Percentiles rank a stretch among this genome's conserved stretches.
Evolutionary conservation across 2,329 filamentous ascomycete genomes (phyloP).

Genomic region (Aaosphaeria pasadenensis): DNA sequence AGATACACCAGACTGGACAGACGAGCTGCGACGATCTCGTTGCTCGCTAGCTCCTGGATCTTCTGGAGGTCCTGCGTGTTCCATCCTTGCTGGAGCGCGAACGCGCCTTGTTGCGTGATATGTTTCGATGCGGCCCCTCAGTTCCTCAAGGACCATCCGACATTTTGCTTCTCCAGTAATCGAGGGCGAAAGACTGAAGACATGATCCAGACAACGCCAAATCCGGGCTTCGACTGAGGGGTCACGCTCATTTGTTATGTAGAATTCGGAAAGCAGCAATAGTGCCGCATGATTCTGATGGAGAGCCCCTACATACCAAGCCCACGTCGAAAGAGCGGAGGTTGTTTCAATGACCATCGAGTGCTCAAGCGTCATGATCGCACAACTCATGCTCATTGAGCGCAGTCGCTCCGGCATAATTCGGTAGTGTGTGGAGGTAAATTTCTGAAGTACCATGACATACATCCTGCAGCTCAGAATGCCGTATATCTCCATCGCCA

Average conservation of each 20-base stretch:
- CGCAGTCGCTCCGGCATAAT: slow-evolving; percentile 62
- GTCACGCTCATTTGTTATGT: slow-evolving; percentile 52
- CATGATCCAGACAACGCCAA: slow-evolving; percentile 69
- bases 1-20: slow-evolving; percentile 4
- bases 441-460: slow-evolving; percentile 67
- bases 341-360: slow-evolving; percentile 54
- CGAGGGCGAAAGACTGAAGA: slow-evolving; percentile 60
- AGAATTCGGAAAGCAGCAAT: slow-evolving; percentile 66
- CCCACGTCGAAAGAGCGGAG: slow-evolving; percentile 56
- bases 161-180: slow-evolving; percentile 57
- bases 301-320: slow-evolving; percentile 68
- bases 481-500: slow-evolving; percentile 63
- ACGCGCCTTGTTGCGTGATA: slow-evolving; percentile 60
- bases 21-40: slow-evolving; percentile 5
- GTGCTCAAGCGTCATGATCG: slow-evolving; percentile 53
- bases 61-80: slow-evolving; percentile 29
- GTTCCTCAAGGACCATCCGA: slow-evolving; percentile 59
- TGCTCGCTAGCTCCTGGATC: slow-evolving; percentile 12
- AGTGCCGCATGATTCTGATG: slow-evolving; percentile 72
- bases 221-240: slow-evolving; percentile 61
- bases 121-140: slow-evolving; percentile 58
- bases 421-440: slow-evolving; percentile 50
- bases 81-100: slow-evolving; percentile 50
- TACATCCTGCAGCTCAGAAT: slow-evolving; percentile 62
- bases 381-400: slow-evolving; percentile 62